A percentile compares a stretch with the other conserved stretches of the same genome.
Conservation (phyloP, 805 yeast species). For the Cyberlindnera xishuangbannaensis region DNA sequence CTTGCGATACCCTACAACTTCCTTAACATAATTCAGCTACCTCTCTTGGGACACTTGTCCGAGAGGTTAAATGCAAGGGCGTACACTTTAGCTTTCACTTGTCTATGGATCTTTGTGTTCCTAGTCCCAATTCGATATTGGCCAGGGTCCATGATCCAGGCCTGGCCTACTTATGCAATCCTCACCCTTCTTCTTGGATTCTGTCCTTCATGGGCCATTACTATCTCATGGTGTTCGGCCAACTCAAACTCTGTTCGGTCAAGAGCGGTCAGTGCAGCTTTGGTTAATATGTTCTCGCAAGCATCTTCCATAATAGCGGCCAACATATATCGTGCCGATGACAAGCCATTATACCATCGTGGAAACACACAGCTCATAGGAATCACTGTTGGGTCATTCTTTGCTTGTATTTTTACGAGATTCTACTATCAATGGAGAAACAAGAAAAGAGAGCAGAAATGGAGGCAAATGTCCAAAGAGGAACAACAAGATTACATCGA, state of each 20-base stretch:
- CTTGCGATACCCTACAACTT: slow-evolving; percentile 46
- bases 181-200: slow-evolving; percentile 34
- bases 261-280: slow-evolving; percentile 59
- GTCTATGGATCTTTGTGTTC: slow-evolving; percentile 34
- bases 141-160: slow-evolving; percentile 33
- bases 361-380: slow-evolving; percentile 46
- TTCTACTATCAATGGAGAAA: slow-evolving; percentile 35
- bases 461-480: slow-evolving; percentile 46
- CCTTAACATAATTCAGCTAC: slow-evolving; percentile 31
- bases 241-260: slow-evolving; percentile 59
- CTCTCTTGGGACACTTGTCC: slow-evolving; percentile 32
- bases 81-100: slow-evolving; percentile 23
- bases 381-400: slow-evolving; percentile 29
- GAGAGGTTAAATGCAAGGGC: slow-evolving; percentile 32
- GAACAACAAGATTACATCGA: slow-evolving; percentile 43
- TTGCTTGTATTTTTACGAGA: slow-evolving; percentile 24
- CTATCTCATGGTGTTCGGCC: slow-evolving; percentile 55
- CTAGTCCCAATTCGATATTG: slow-evolving; percentile 32
- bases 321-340: slow-evolving; percentile 51
- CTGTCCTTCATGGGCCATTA: slow-evolving; percentile 48
- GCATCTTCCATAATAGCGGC: slow-evolving; percentile 48
- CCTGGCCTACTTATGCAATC: slow-evolving; percentile 39
- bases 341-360: slow-evolving; percentile 51
- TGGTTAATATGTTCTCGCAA: slow-evolving; percentile 62
- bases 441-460: slow-evolving; percentile 36